A percentile compares a stretch with the other conserved stretches of the same genome.
Conservation (phyloP, 176 grass and related monocot species). For the Saccharum spontaneum region DNA sequence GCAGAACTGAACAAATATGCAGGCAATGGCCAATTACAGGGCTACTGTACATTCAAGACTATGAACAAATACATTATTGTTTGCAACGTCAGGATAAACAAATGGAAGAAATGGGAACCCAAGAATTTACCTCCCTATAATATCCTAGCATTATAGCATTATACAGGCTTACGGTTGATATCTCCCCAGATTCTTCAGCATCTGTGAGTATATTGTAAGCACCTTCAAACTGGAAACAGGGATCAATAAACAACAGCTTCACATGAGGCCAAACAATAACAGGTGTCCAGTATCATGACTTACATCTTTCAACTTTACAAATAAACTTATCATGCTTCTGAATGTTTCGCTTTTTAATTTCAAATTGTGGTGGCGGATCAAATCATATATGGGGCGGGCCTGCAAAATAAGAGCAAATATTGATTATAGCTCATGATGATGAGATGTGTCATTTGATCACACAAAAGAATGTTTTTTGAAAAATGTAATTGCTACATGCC, state of each 20-base stretch:
- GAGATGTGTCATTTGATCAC: conserved; percentile 30
- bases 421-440: conserved; percentile 15
- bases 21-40: conserved; percentile 16
- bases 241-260: conserved; percentile 39
- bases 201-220: conserved; percentile 73
- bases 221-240: conserved; percentile 71
- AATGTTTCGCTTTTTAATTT: conserved; percentile 67
- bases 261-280: conserved; percentile 29
- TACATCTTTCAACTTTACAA: conserved; percentile 90
- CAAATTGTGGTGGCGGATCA: conserved; percentile 73
- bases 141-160: conserved; percentile 85
- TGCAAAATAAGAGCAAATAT: conserved; percentile 41
- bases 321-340: conserved; percentile 77
- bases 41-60: conserved; percentile 15
- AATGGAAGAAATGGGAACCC: conserved; percentile 20
- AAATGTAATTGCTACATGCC: background rate
- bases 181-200: conserved; percentile 57
- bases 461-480: conserved; percentile 29
- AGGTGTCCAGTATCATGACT: conserved; percentile 40
- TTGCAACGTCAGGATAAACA: conserved; percentile 26
- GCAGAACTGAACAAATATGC: conserved; percentile 37
- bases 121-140: conserved; percentile 74
- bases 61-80: conserved; percentile 1
- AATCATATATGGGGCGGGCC: conserved; percentile 67
- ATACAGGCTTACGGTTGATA: conserved; percentile 73